Conservation (phyloP, 495 filamentous ascomycete genomes). For the Thozetella sp. region DNA sequence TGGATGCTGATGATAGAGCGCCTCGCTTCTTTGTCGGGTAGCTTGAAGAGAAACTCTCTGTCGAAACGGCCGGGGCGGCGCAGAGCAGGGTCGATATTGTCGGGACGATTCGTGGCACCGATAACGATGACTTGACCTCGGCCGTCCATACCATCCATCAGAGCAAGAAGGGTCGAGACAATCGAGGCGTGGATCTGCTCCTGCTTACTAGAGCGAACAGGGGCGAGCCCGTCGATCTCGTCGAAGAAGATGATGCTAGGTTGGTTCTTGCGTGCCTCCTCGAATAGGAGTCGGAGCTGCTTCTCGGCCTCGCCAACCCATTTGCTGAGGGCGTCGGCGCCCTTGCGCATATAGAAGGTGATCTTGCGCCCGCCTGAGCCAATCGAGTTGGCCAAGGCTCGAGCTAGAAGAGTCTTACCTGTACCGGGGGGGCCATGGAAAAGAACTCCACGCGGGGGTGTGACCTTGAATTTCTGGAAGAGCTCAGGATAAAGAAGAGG, state of each 20-base stretch:
- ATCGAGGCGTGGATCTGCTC: constrained; percentile 99
- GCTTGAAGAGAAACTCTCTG: constrained; percentile 95
- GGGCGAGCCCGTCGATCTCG: constrained; percentile 95
- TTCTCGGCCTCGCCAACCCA: constrained; percentile 99
- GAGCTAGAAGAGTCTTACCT: constrained; percentile 92
- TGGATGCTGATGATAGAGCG: constrained; percentile 92
- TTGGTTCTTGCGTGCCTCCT: constrained; percentile 92
- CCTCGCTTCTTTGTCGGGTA: constrained; percentile 78
- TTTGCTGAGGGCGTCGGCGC: constrained; percentile 94
- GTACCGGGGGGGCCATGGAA: constrained; percentile 98
- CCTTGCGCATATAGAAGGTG: constrained; percentile 99
- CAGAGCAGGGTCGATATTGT: constrained; percentile 93
- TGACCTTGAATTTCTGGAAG: constrained; percentile 89
- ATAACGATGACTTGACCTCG: constrained; percentile 98
- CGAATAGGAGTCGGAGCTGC: constrained; percentile 89
- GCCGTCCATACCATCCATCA: constrained; percentile 99
- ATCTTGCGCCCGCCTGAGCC: constrained; percentile 81
- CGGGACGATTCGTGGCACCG: constrained; percentile 95
- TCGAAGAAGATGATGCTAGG: constrained; percentile 99
- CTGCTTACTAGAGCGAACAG: constrained; percentile 94
- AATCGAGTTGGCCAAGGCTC: constrained; percentile 84
- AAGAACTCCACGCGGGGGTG: constrained; percentile 89
- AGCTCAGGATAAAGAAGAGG: constrained; percentile 94
- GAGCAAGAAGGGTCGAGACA: constrained; percentile 88
- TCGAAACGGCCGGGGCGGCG: constrained; percentile 95